These are phyloP conservation scores for Ascochyta lentis DNA, from an alignment of 2,329 filamentous ascomycete species.

Conservation along the genomic window DNA sequence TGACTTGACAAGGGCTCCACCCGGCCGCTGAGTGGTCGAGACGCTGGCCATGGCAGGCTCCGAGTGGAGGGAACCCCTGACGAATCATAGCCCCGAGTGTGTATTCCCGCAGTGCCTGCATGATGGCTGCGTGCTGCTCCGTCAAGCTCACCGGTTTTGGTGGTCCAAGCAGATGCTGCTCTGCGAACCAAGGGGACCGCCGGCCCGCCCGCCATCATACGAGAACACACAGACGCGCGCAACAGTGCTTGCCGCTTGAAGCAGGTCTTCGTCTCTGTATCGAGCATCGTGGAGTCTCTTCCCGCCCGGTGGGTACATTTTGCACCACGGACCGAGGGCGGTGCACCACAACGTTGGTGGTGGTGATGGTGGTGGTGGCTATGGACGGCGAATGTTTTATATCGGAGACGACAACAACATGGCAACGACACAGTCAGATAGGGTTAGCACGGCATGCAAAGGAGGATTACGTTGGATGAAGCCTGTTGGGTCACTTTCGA, in stretches of 20 bases:
- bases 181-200: slow-evolving; percentile 22
- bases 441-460: slow-evolving; percentile 12
- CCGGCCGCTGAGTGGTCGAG: slow-evolving; percentile 14
- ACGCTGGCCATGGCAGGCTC: slow-evolving; percentile 15
- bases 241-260: slow-evolving; percentile 20
- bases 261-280: slow-evolving; percentile 13
- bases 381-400: slow-evolving; percentile 2
- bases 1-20: slow-evolving; percentile 32
- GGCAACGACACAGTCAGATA: slow-evolving; percentile 17
- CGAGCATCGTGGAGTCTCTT: slow-evolving; percentile 16
- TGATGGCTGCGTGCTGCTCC: slow-evolving; percentile 22
- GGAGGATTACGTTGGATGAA: slow-evolving; percentile 14
- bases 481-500: slow-evolving; percentile 6
- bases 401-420: slow-evolving; percentile 1
- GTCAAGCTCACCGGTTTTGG: slow-evolving; percentile 20
- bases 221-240: slow-evolving; percentile 16
- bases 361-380: slow-evolving; percentile 5
- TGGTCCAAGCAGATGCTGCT: slow-evolving; percentile 16
- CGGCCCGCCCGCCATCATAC: slow-evolving; percentile 19
- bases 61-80: slow-evolving; percentile 11
- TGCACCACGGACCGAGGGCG: slow-evolving; percentile 1
- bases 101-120: slow-evolving; percentile 17
- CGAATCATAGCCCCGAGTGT: slow-evolving; percentile 14
- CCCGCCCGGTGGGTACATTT: slow-evolving; percentile 2
- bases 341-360: background rate